These are phyloP conservation scores for Pelargonium citronellum DNA, from an alignment of 441 rosid species.

Conservation along the genomic window DNA sequence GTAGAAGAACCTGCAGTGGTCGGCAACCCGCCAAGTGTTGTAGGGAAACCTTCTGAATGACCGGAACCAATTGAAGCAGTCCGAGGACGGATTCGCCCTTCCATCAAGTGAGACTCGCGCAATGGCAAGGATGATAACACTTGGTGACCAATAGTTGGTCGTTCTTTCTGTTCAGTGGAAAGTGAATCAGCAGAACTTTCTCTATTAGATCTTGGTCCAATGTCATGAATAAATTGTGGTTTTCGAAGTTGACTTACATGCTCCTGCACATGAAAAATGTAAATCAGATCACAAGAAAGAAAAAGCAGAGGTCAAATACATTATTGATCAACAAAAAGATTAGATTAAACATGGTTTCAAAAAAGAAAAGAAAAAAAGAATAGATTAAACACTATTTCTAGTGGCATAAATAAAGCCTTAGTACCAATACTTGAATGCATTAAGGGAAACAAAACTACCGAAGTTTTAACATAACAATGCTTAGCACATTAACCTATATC, in stretches of 20 bases:
- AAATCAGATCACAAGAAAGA: not conserved
- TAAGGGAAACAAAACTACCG: not conserved
- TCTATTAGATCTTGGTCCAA: slow-evolving; percentile 40
- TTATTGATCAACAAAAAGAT: too few relatives aligned
- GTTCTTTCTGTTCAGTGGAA: slow-evolving; percentile 53
- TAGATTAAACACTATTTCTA: not conserved
- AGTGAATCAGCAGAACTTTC: slow-evolving; percentile 40
- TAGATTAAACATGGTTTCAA: not conserved
- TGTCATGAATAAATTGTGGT: slow-evolving; percentile 34
- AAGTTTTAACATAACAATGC: not conserved
- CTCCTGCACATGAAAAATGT: slow-evolving; percentile 42
- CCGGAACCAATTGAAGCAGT: slow-evolving; percentile 23
- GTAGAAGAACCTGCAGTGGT: slow-evolving; percentile 36
- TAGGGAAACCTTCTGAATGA: slow-evolving; percentile 48
- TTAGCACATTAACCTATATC: not conserved
- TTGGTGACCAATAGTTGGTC: slow-evolving; percentile 32
- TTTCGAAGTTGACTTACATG: slow-evolving; percentile 41
- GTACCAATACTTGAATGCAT: not conserved
- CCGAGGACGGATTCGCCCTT: slow-evolving; percentile 28
- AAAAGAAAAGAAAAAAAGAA: too few relatives aligned
- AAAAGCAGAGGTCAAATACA: not conserved
- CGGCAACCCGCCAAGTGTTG: slow-evolving; percentile 34
- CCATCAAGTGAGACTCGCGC: slow-evolving; percentile 32
- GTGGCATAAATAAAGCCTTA: not conserved
- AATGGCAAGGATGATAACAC: slow-evolving; percentile 35